Conservation (phyloP, 2,329 filamentous ascomycete species). For the Cordyceps sp. region DNA sequence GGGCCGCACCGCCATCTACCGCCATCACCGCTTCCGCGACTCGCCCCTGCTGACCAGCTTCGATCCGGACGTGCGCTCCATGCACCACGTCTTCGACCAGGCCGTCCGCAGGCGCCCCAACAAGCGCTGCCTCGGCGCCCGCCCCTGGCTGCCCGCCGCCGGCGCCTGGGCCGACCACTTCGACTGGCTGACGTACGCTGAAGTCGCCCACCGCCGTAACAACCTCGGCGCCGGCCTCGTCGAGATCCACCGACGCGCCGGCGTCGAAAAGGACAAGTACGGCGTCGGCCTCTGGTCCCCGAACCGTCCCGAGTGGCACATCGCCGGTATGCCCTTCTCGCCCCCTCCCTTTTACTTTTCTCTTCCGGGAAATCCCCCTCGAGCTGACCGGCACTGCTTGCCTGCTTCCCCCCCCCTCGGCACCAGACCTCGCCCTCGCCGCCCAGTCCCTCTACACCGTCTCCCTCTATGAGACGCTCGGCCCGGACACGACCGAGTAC, state of each 20-base stretch:
- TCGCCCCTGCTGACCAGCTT: conserved; percentile 52
- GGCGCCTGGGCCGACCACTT: conserved; percentile 61
- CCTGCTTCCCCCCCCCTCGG: too few species aligned
- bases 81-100: conserved; percentile 67
- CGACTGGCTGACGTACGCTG: conserved; percentile 67
- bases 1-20: conserved; percentile 61
- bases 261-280: conserved; percentile 44
- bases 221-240: conserved; percentile 77
- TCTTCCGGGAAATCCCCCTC: too few species aligned
- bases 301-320: conserved; percentile 78
- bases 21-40: conserved; percentile 65
- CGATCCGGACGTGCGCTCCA: conserved; percentile 53
- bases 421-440: conserved; percentile 76
- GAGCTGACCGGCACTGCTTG: too few species aligned
- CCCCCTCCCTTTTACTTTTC: background rate
- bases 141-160: conserved; percentile 60
- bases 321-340: conserved; percentile 37
- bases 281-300: conserved; percentile 76
- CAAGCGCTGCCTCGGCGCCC: conserved; percentile 60
- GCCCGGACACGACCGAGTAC: conserved; percentile 80
- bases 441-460: conserved; percentile 82
- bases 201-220: conserved; percentile 62
- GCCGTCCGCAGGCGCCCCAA: conserved; percentile 46
- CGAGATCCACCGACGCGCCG: conserved; percentile 59
- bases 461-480: conserved; percentile 91